Evolutionary conservation across 768 basidiomycete genomes (phyloP).

Genomic region (Mrakia gelida): DNA sequence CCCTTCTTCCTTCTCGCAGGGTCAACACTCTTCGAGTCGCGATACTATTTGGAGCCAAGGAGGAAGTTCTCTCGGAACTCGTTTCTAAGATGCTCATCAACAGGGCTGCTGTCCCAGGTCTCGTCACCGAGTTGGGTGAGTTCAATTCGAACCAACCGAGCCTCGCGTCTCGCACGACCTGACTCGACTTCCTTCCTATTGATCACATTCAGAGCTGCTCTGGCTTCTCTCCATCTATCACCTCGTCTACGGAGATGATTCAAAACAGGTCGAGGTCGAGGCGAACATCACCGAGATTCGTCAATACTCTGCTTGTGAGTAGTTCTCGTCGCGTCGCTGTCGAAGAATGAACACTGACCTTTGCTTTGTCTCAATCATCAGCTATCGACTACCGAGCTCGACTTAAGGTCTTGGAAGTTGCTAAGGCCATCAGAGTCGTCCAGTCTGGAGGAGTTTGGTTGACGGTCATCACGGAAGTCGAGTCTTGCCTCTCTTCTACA

Average conservation of each 20-base stretch:
- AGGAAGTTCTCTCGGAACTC: neutral
- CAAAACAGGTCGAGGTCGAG: neutral
- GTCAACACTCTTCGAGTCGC: neutral
- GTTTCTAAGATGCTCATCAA: neutral
- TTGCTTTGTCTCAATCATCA: neutral
- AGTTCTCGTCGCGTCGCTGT: neutral
- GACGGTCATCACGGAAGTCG: neutral
- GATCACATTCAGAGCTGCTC: neutral
- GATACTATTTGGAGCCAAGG: neutral
- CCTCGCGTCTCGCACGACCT: no score
- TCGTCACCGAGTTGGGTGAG: neutral
- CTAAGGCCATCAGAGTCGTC: neutral
- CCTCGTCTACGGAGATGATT: neutral
- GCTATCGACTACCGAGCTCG: conserved; percentile 5
- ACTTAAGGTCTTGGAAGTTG: neutral
- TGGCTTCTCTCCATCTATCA: neutral
- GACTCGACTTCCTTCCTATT: neutral
- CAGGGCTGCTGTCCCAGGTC: neutral
- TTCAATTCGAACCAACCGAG: neutral
- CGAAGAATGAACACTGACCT: neutral
- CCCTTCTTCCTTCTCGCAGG: neutral
- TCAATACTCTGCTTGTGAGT: neutral
- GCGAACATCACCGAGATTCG: neutral
- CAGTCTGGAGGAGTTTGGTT: neutral
- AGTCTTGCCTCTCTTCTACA: neutral